phyloP scores from a whole-genome alignment of 2,329 filamentous ascomycete genomes.

The Trichocomaceae sp. region DNA sequence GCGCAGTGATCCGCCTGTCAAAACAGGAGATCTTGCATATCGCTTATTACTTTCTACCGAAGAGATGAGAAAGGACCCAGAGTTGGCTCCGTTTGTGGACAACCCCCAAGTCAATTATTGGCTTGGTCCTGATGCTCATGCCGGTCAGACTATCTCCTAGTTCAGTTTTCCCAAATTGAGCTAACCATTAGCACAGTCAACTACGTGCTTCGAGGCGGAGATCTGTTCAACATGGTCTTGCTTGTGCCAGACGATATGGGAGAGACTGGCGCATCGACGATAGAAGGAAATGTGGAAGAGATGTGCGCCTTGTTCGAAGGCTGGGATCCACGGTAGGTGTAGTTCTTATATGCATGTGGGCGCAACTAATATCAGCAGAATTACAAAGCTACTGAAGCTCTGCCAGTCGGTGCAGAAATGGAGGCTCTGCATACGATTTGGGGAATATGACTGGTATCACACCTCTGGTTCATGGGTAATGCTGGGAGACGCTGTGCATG shows the following conservation, averaged over 20 bases:
- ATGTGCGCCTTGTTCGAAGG: conserved; percentile 49
- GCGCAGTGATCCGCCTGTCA: neutral
- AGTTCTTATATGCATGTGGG: too few species aligned
- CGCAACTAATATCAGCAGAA: too few species aligned
- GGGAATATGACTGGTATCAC: conserved; percentile 43
- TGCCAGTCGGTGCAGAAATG: conserved; percentile 57
- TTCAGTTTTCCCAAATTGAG: neutral
- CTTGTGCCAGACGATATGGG: conserved; percentile 59
- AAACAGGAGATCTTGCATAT: conserved; percentile 3
- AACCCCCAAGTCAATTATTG: conserved; percentile 5
- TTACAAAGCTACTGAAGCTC: conserved; percentile 49
- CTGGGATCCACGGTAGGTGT: conserved; percentile 48
- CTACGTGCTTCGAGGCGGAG: conserved; percentile 55
- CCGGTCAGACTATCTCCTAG: neutral
- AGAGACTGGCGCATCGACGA: conserved; percentile 43
- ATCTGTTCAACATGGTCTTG: conserved; percentile 44
- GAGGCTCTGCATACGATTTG: conserved; percentile 51
- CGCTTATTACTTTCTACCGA: neutral
- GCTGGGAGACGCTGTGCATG: conserved; percentile 60
- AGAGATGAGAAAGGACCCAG: neutral
- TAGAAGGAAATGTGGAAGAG: conserved; percentile 48
- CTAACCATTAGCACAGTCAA: conserved; percentile 34
- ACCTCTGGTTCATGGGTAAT: conserved; percentile 26
- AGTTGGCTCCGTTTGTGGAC: neutral
- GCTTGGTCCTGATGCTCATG: conserved; percentile 6